A percentile compares a stretch with the other conserved stretches of the same genome.
Evolutionary conservation across 2,329 filamentous ascomycete species (phyloP).

Genomic region (Tetracladium maxilliforme): DNA sequence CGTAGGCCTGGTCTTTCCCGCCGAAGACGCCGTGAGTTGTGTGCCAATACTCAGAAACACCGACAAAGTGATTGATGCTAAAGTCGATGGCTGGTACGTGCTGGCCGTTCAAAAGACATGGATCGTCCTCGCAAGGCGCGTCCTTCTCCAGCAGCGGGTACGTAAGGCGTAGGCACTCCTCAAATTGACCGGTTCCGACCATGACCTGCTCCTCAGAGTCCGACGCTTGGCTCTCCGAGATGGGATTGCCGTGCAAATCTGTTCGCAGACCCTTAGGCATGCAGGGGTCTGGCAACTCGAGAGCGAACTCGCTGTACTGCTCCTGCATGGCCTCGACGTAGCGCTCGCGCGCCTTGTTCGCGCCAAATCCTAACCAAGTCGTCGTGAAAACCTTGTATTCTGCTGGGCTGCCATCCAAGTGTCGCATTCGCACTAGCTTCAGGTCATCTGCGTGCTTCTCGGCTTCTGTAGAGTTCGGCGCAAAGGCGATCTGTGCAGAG

Average conservation of each 20-base stretch:
- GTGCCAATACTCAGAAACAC: constrained; percentile 98
- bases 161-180: constrained; percentile 69
- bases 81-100: constrained; percentile 95
- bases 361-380: constrained; percentile 95
- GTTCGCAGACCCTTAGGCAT: constrained; percentile 65
- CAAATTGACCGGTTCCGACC: constrained; percentile 74
- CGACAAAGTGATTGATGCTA: constrained; percentile 92
- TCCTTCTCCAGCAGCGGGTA: constrained; percentile 85
- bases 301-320: constrained; percentile 38
- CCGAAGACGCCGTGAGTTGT: constrained; percentile 91
- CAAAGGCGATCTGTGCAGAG: constrained; percentile 95
- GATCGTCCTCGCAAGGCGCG: constrained; percentile 63
- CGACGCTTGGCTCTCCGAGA: constrained; percentile 18
- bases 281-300: constrained; percentile 80
- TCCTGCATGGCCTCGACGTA: constrained; percentile 70
- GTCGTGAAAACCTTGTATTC: constrained; percentile 91
- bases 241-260: constrained; percentile 50
- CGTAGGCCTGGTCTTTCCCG: constrained; percentile 67
- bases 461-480: constrained; percentile 82
- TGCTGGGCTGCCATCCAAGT: constrained; percentile 57
- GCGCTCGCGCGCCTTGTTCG: constrained; percentile 75
- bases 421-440: constrained; percentile 73
- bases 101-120: constrained; percentile 80
- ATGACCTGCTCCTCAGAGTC: constrained; percentile 36
- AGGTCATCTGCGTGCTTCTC: constrained; percentile 81